A percentile compares a stretch with the other conserved stretches of the same genome.
These are phyloP conservation scores for Trichoderma lentiforme DNA, from an alignment of 2,329 filamentous ascomycete species.

Conservation along the genomic window DNA sequence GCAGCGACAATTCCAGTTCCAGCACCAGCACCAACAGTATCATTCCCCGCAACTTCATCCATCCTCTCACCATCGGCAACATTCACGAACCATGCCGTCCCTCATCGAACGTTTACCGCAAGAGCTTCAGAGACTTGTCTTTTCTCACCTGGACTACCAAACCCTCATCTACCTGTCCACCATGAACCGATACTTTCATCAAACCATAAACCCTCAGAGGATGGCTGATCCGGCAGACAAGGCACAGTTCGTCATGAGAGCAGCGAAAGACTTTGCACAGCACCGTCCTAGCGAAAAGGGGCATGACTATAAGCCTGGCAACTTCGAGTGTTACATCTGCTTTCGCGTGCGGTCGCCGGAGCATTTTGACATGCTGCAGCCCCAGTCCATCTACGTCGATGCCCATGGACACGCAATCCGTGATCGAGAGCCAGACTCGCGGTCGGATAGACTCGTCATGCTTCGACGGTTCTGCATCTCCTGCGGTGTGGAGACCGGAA, in stretches of 20 bases:
- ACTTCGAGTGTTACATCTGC: constrained; percentile 43
- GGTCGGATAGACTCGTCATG: constrained; percentile 29
- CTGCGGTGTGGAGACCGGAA: constrained; percentile 38
- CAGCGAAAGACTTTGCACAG: constrained; percentile 40
- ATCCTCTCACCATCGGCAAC: constrained; percentile 18
- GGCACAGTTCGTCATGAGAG: constrained; percentile 40
- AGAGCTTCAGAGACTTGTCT: constrained; percentile 34
- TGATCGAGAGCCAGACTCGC: constrained; percentile 28
- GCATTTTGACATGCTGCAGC: constrained; percentile 38
- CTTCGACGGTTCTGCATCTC: constrained; percentile 42
- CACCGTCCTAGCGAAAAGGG: constrained; percentile 39
- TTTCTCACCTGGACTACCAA: constrained; percentile 38
- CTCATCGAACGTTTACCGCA: constrained; percentile 34
- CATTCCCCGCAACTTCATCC: not conserved
- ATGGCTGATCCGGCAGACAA: constrained; percentile 38
- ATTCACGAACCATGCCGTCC: constrained; percentile 24
- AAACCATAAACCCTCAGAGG: constrained; percentile 31
- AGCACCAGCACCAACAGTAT: not conserved
- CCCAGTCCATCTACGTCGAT: constrained; percentile 34
- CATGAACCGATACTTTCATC: constrained; percentile 35
- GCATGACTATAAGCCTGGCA: constrained; percentile 38
- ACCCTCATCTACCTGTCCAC: constrained; percentile 40
- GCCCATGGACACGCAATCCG: constrained; percentile 29
- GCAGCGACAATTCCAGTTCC: not conserved
- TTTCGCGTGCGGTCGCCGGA: constrained; percentile 39